Evolutionary conservation across 306 rosid species (phyloP).

Genomic region (Fagus crenata): DNA sequence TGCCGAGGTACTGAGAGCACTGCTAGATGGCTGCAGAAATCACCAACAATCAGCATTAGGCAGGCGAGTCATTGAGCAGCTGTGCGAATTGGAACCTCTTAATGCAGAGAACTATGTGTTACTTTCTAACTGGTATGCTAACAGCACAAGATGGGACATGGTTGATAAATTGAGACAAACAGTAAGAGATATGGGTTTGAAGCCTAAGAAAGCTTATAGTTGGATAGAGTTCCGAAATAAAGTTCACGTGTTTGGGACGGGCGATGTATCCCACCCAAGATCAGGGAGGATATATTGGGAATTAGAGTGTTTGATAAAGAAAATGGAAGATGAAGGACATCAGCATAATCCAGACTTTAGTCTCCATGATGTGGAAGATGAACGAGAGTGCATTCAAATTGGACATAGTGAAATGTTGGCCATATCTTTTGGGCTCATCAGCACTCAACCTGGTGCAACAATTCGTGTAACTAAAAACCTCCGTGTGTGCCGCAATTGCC

Average conservation of each 20-base stretch:
- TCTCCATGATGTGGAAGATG: slow-evolving; percentile 67
- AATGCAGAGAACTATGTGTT: slow-evolving; percentile 61
- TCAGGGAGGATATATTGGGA: slow-evolving; percentile 51
- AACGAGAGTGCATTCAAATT: slow-evolving; percentile 59
- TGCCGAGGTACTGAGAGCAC: slow-evolving; percentile 46
- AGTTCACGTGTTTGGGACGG: slow-evolving; percentile 72
- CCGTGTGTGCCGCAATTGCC: slow-evolving; percentile 55
- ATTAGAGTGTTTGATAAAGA: slow-evolving; percentile 51
- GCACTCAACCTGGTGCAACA: slow-evolving; percentile 44
- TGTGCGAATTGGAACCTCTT: slow-evolving; percentile 63
- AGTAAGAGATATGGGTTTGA: slow-evolving; percentile 62
- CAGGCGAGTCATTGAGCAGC: slow-evolving; percentile 51
- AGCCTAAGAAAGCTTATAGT: slow-evolving; percentile 50
- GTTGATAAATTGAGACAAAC: slow-evolving; percentile 39
- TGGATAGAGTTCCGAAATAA: slow-evolving; percentile 62
- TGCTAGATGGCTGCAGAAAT: slow-evolving; percentile 68
- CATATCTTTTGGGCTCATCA: slow-evolving; percentile 63
- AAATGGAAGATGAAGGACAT: slow-evolving; percentile 48
- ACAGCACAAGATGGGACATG: slow-evolving; percentile 42
- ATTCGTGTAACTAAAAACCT: slow-evolving; percentile 57
- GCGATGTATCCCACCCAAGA: slow-evolving; percentile 69
- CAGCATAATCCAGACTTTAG: slow-evolving; percentile 42
- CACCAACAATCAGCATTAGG: slow-evolving; percentile 43
- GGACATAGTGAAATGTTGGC: slow-evolving; percentile 75
- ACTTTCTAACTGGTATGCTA: slow-evolving; percentile 63